Evolutionary conservation across 2,329 filamentous ascomycete genomes (phyloP), one percentile per base, ranked within the genome.

Genomic region (Ascochyta viciae-villosae): DNA sequence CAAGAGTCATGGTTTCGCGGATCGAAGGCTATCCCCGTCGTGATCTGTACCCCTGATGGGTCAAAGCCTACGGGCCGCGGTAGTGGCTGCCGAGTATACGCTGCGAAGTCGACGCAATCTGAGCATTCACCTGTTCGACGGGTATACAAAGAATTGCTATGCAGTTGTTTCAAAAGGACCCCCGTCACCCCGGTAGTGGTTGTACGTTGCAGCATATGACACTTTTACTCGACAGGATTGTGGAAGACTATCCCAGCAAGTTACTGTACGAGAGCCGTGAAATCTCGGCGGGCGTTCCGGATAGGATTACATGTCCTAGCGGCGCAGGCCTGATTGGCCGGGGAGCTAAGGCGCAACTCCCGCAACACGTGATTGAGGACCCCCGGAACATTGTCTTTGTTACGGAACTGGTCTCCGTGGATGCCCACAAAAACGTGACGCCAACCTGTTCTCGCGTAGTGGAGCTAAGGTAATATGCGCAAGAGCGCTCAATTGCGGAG

Each of bases 281-380:
- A 29, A 27, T 37, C 37, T 54, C 48, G 48, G 54, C 43, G 15
- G 33, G 31, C 10, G 33, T 43, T 29, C 54, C 44, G 19, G 4
- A 52, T 52, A 12, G 10, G 54, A 57, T 19, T 29, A 31, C 10
- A 44, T 49, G 44, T 49, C 48, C 54, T 43, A 49, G 39, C 38
- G 19, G 23, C 34, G n/a, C 24, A 12, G 37, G 13, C 12, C 33
- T 42, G 27, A 57, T 52, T 57, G 54, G 54, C 16, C 27, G 54
- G 44, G 54, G 48, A 46, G 27, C 15, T 9, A 29, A 26, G 38
- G 29, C 43, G 22, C 19, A 19, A 26, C 44, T 44, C 27, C 47
- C 54, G 44, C 37, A 23, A 29, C 22, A 38, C 38, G 10, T 52
- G 34, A 39, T 39, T n/a, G 15, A 56, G 44, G 33, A 43, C 15